Conservation (phyloP, 2,329 filamentous ascomycete species). For the Trematosphaeria pertusa region DNA sequence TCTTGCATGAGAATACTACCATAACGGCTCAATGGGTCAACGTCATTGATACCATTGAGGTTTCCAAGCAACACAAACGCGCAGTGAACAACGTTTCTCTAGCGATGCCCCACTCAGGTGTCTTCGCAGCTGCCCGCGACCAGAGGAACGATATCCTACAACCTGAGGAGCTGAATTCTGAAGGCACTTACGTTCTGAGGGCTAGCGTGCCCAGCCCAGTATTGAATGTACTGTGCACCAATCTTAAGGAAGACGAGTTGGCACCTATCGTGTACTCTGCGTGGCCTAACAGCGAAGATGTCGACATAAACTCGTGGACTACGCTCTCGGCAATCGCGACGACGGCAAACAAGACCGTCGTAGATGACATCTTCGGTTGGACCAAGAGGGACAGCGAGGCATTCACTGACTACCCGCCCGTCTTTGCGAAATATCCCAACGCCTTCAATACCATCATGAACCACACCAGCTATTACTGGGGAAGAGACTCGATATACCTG, state of each 20-base stretch:
- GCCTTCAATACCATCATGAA: conserved; percentile 67
- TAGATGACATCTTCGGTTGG: conserved; percentile 77
- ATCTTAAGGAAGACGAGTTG: conserved; percentile 66
- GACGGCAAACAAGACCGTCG: conserved; percentile 52
- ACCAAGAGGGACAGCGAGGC: conserved; percentile 64
- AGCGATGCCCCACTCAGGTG: conserved; percentile 76
- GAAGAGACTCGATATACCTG: conserved; percentile 68
- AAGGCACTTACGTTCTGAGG: conserved; percentile 71
- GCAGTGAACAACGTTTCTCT: conserved; percentile 78
- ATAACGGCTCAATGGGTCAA: conserved; percentile 74
- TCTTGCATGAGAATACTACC: conserved; percentile 76
- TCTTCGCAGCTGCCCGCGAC: conserved; percentile 70
- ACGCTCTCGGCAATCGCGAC: conserved; percentile 28
- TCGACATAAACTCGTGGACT: conserved; percentile 33
- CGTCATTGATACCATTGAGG: conserved; percentile 59
- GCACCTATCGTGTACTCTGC: conserved; percentile 67
- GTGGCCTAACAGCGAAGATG: conserved; percentile 61
- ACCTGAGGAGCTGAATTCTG: conserved; percentile 64
- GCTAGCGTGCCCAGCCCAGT: conserved; percentile 75
- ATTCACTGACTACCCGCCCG: conserved; percentile 50
- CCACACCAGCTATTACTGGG: conserved; percentile 41
- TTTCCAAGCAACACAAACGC: conserved; percentile 59
- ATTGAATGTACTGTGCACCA: conserved; percentile 76
- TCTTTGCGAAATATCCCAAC: conserved; percentile 60
- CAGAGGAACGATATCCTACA: conserved; percentile 72